Evolutionary conservation across 345 rosid genomes (phyloP), one percentile per base, ranked within the genome.

Genomic region (Kernera saxatilis): DNA sequence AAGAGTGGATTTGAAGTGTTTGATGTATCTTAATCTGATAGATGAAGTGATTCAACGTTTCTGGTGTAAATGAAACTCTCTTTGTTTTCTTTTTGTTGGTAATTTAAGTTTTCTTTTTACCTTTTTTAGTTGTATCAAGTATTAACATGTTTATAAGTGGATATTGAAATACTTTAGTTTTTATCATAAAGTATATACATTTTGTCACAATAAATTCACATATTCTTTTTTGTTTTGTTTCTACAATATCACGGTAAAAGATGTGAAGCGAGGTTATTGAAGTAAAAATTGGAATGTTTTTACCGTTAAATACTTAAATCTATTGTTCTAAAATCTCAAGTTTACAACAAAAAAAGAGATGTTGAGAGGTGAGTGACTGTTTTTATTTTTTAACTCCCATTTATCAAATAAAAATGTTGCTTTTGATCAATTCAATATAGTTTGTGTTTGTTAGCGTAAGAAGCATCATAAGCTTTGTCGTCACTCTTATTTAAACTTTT

Each of bases 1-100:
- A 56, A 77, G 29, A 11, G 58, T 71, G 17, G 3, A 12, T 22
- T 43, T 77, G 23, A 77, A 71, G 18, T 77, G 80, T 59, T 57
- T 71, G 26, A 65, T 77, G 61, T 46, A 65, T 65, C 69, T 77
- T 64, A n/a, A 56, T 56, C 10, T 70, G 0, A 51, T 0, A 13
- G 68, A 77, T 66, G 49, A 41, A 33, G 43, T 71, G 14, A 19
- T 77, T 64, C 37, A 51, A 32, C 62, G 36, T 37, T 55, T 56
- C 7, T 70, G 76, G 76, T 76, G 79, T 48, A 64, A 57, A 48
- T 70, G 62, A 64, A 37, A 5, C 18, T 8, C 29, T 21, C 45
- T 21, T 70, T 19, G 21, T 21, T 48, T 63, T 37, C 35, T 30
- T 29, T 64, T 19, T 53, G 13, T 14, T 2, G 21, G 64, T 53